Conservation (phyloP, 139 green algal genomes). For the Chlorella ohadii region DNA sequence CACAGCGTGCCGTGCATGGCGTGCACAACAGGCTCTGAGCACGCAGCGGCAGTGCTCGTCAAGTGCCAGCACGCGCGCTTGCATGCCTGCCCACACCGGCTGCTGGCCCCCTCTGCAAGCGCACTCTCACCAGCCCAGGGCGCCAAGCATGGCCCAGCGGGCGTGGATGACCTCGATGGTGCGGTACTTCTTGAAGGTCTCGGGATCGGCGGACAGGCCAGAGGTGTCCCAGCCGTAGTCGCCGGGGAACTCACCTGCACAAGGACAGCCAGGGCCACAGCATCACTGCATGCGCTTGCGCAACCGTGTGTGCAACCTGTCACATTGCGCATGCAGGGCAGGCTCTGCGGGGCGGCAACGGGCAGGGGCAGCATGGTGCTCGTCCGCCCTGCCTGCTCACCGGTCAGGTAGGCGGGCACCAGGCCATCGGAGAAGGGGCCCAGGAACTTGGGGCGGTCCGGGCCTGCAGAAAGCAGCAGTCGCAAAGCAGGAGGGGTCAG, state of each 20-base stretch:
- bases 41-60: too few species aligned
- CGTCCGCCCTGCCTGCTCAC: slow-evolving; percentile 32
- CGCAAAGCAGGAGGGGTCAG: not conserved
- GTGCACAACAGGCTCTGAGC: too few species aligned
- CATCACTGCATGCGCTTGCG: too few species aligned
- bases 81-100: too few species aligned
- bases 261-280: too few species aligned
- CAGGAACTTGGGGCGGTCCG: slow-evolving; percentile 90
- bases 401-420: slow-evolving; percentile 61
- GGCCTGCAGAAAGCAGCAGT: slow-evolving; percentile 44
- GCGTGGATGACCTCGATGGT: slow-evolving; percentile 79
- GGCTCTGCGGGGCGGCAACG: too few species aligned
- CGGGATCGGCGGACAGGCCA: slow-evolving; percentile 95
- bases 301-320: too few species aligned
- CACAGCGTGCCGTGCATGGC: not conserved
- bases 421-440: slow-evolving; percentile 84
- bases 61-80: too few species aligned
- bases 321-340: too few species aligned
- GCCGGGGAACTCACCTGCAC: slow-evolving; percentile 73
- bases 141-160: slow-evolving; percentile 95
- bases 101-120: too few species aligned
- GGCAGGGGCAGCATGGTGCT: too few species aligned
- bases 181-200: slow-evolving; percentile 87
- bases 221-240: slow-evolving; percentile 99
- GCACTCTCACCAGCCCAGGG: slow-evolving; percentile 77